A percentile compares a stretch with the other conserved stretches of the same genome.
Evolutionary conservation across 2,329 filamentous ascomycete species (phyloP).

Genomic region (Ophiostoma novo-ulmi): DNA sequence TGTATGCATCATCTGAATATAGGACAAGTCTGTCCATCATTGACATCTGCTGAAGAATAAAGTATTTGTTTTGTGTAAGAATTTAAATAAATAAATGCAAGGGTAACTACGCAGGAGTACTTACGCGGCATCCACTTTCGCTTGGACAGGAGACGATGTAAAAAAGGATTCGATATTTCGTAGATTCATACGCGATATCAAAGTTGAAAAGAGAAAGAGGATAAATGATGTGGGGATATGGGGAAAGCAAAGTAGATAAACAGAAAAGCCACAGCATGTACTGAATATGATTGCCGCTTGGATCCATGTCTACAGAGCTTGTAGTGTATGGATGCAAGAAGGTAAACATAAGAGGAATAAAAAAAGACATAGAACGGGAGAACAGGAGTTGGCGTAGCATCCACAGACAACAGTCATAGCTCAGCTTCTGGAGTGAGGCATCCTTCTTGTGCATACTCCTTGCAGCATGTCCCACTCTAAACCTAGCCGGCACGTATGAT

Average conservation of each 20-base stretch:
- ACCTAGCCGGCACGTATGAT: background rate
- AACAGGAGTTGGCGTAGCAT: background rate
- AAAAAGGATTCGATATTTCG: background rate
- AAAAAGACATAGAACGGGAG: background rate
- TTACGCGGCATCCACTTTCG: conserved; percentile 9
- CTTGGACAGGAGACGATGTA: background rate
- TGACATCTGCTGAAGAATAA: background rate
- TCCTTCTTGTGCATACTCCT: background rate
- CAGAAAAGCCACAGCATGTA: background rate
- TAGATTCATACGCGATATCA: background rate
- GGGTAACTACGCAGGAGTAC: background rate
- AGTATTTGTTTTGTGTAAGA: background rate
- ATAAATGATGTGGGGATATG: background rate
- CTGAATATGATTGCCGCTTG: background rate
- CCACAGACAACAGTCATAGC: background rate
- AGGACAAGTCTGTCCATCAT: background rate
- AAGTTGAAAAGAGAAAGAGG: background rate
- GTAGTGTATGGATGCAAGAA: background rate
- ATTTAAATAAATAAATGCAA: background rate
- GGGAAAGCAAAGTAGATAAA: background rate
- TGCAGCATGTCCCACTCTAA: background rate
- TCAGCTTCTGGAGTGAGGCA: background rate
- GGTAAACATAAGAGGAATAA: background rate
- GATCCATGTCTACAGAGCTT: background rate
- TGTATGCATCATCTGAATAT: conserved; percentile 11